A percentile compares a stretch with the other conserved stretches of the same genome.
phyloP scores from a whole-genome alignment of 1,139 yeast species.

The Zygoascus meyerae region DNA sequence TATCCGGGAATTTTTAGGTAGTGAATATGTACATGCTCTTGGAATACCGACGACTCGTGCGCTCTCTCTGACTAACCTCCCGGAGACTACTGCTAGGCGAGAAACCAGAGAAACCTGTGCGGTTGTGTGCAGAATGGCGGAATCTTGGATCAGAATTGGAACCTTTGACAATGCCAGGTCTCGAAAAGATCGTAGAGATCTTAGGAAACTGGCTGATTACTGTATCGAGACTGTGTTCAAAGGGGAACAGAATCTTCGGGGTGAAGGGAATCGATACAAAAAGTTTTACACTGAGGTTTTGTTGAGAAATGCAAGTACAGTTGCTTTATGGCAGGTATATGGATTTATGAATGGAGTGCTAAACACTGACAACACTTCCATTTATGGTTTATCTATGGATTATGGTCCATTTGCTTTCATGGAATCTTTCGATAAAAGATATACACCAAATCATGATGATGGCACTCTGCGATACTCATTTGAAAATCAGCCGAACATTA shows the following conservation, averaged over 20 bases:
- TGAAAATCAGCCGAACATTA: slow-evolving; percentile 72
- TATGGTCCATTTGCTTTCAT: slow-evolving; percentile 92
- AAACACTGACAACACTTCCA: slow-evolving; percentile 89
- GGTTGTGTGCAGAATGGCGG: slow-evolving; percentile 76
- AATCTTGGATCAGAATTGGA: slow-evolving; percentile 82
- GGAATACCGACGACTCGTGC: slow-evolving; percentile 89
- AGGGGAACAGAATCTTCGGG: slow-evolving; percentile 26
- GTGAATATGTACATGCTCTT: slow-evolving; percentile 73
- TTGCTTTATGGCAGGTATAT: slow-evolving; percentile 85
- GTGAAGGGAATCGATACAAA: slow-evolving; percentile 44
- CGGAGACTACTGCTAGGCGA: slow-evolving; percentile 72
- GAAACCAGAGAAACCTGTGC: slow-evolving; percentile 74
- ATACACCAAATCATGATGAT: slow-evolving; percentile 90
- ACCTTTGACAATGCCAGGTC: slow-evolving; percentile 80
- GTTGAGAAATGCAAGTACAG: slow-evolving; percentile 64
- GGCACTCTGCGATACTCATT: slow-evolving; percentile 65
- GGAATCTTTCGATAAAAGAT: slow-evolving; percentile 77
- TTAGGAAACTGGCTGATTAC: slow-evolving; percentile 62
- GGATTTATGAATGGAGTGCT: slow-evolving; percentile 92
- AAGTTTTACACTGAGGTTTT: slow-evolving; percentile 66
- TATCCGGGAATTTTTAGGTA: slow-evolving; percentile 78
- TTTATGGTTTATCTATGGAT: slow-evolving; percentile 81
- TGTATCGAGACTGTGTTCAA: slow-evolving; percentile 61
- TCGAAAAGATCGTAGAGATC: slow-evolving; percentile 62
- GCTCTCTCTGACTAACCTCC: slow-evolving; percentile 61